Evolutionary conservation across 164 flowering plant genomes (phyloP).

Genomic region (Buxus sempervirens): DNA sequence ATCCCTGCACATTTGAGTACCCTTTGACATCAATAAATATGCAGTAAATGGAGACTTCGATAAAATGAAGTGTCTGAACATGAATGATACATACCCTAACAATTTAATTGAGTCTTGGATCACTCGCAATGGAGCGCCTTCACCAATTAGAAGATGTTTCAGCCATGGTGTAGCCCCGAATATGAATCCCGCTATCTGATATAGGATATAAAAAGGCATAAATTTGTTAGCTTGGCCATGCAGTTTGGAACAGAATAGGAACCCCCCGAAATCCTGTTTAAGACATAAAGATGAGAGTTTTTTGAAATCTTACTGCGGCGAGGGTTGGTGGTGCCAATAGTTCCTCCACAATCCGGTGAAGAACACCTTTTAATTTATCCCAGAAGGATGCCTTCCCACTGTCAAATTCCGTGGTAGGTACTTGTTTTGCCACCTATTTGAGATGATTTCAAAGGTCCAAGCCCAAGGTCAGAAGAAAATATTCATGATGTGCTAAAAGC

Average conservation of each 20-base stretch:
- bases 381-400: conserved; percentile 18
- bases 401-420: neutral
- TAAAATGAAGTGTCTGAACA: neutral
- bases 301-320: conserved; percentile 55
- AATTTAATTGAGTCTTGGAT: conserved; percentile 66
- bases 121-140: conserved; percentile 71
- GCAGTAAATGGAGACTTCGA: neutral
- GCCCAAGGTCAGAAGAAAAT: conserved; percentile 1
- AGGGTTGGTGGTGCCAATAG: conserved; percentile 82
- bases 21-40: neutral
- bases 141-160: conserved; percentile 63
- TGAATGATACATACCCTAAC: conserved; percentile 61
- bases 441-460: neutral
- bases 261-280: neutral
- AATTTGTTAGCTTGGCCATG: neutral
- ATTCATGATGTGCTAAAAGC: neutral
- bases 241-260: neutral
- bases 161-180: conserved; percentile 71
- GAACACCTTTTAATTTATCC: conserved; percentile 29
- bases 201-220: neutral
- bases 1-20: conserved; percentile 40
- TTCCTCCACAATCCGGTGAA: conserved; percentile 59
- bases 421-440: conserved; percentile 16
- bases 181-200: conserved; percentile 67
- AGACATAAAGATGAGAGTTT: neutral